Evolutionary conservation across 2,329 filamentous ascomycete species (phyloP).

Genomic region (Lachnellula subtilissima): DNA sequence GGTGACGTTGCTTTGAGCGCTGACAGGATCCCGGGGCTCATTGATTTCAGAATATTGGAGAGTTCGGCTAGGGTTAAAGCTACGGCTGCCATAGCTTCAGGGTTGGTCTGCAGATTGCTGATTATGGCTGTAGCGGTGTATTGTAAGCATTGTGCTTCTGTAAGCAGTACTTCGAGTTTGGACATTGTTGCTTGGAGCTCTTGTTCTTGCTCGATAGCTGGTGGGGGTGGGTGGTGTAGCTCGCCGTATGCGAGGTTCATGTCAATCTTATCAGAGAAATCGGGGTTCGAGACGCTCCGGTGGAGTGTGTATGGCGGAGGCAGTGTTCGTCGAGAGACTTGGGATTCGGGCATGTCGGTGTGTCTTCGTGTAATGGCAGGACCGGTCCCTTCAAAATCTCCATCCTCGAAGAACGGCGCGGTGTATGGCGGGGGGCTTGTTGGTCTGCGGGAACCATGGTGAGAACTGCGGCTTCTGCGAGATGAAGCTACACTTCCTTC

Average conservation of each 20-base stretch:
- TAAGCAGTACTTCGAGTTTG: conserved; percentile 70
- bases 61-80: conserved; percentile 90
- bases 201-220: conserved; percentile 40
- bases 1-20: conserved; percentile 78
- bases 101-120: conserved; percentile 71
- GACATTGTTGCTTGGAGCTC: conserved; percentile 65
- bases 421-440: conserved; percentile 14
- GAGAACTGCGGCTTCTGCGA: conserved; percentile 20
- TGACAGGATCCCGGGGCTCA: conserved; percentile 74
- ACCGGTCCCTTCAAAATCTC: conserved; percentile 7
- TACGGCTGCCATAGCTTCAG: conserved; percentile 89
- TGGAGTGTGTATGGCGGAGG: conserved; percentile 21
- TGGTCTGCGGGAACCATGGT: conserved; percentile 18
- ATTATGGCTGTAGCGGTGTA: conserved; percentile 81
- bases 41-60: conserved; percentile 72
- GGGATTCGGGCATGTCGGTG: conserved; percentile 21
- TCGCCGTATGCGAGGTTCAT: conserved; percentile 91
- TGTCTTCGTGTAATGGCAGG: conserved; percentile 23
- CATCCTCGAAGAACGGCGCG: conserved; percentile 22
- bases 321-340: conserved; percentile 11
- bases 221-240: conserved; percentile 48
- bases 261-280: conserved; percentile 55
- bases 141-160: conserved; percentile 85
- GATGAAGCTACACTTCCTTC: conserved; percentile 24
- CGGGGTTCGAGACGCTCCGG: conserved; percentile 24